These are phyloP conservation scores for Aristolochia californica DNA, from an alignment of 164 flowering plant genomes.

Conservation along the genomic window DNA sequence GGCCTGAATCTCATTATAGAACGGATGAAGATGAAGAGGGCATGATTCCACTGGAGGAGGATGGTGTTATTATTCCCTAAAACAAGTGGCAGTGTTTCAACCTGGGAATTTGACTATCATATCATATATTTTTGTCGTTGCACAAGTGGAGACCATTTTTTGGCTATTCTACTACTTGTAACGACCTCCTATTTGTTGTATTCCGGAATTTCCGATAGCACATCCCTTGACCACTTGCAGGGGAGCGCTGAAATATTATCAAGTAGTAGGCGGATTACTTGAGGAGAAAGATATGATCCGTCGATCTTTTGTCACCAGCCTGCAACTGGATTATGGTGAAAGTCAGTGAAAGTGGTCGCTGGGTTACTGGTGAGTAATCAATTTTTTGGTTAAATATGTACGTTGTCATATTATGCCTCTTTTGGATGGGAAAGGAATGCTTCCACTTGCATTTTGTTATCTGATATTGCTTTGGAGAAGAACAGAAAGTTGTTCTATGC, in stretches of 20 bases:
- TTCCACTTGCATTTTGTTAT: no score
- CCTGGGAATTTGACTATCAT: not conserved
- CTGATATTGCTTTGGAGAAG: no score
- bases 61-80: conserved; percentile 3
- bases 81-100: not conserved
- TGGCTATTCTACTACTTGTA: not conserved
- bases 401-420: not conserved
- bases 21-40: conserved; percentile 46
- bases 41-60: conserved; percentile 33
- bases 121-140: not conserved
- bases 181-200: not conserved
- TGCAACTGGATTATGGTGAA: not conserved
- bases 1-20: not conserved
- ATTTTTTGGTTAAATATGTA: not conserved
- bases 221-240: not conserved
- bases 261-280: not conserved
- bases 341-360: not conserved
- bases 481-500: no score
- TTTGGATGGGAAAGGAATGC: not conserved
- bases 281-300: not conserved
- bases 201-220: not conserved
- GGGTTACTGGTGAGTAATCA: not conserved
- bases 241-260: not conserved
- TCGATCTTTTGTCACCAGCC: not conserved
- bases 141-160: no score